These are phyloP conservation scores for Lactifluus pinguis DNA, from an alignment of 768 basidiomycete species.

Conservation along the genomic window DNA sequence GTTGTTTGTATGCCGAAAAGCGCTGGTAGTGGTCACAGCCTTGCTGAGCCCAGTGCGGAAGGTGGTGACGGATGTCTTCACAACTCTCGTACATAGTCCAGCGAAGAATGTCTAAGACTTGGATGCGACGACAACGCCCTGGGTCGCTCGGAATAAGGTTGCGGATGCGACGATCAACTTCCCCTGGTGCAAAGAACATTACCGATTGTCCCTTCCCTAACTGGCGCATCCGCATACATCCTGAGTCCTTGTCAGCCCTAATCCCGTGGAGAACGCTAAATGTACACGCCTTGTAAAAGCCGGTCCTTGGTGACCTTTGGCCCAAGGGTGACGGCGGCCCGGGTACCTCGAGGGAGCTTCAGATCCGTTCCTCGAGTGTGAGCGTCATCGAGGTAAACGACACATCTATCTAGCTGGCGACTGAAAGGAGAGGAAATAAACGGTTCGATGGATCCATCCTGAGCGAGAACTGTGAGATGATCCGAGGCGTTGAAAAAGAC, in stretches of 20 bases:
- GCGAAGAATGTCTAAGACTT: conserved; percentile 9
- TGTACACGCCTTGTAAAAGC: conserved; percentile 36
- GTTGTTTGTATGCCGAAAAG: not conserved
- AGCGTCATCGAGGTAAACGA: conserved; percentile 46
- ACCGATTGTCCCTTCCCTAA: no score
- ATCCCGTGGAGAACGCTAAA: not conserved
- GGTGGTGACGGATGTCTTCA: conserved; percentile 9
- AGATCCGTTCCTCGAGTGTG: conserved; percentile 47
- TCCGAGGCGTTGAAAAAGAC: conserved; percentile 33
- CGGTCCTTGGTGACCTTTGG: conserved; percentile 40
- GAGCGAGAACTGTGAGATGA: conserved; percentile 9
- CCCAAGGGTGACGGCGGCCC: conserved; percentile 27
- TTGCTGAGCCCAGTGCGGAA: not conserved
- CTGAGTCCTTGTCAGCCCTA: not conserved
- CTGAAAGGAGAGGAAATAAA: conserved; percentile 27
- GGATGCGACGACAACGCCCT: not conserved
- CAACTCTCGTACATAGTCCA: conserved; percentile 15
- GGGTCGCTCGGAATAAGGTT: not conserved
- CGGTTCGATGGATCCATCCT: conserved; percentile 29
- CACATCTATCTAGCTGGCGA: conserved; percentile 26
- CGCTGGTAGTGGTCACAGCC: conserved; percentile 6
- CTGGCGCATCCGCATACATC: not conserved
- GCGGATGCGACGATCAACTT: conserved; percentile 12
- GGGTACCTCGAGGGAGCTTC: conserved; percentile 34
- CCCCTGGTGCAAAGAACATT: not conserved